Evolutionary conservation across 1,139 yeast genomes (phyloP).

Genomic region (Nadsonia starkeyi-henricii): DNA sequence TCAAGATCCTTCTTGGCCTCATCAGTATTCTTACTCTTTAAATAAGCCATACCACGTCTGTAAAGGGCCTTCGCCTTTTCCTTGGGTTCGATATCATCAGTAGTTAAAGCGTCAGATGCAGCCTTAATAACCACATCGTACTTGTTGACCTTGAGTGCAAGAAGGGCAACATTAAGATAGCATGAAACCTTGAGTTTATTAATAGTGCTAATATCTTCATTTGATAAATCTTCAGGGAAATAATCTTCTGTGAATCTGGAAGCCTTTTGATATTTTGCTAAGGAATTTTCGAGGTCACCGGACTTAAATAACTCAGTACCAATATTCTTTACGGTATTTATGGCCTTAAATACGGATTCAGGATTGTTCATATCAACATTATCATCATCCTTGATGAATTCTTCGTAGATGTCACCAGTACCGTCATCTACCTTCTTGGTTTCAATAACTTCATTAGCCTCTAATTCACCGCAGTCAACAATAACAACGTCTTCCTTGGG

Average conservation of each 20-base stretch:
- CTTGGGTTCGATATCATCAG: constrained; percentile 46
- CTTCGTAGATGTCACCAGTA: constrained; percentile 78
- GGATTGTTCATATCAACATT: constrained; percentile 46
- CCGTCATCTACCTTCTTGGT: constrained; percentile 41
- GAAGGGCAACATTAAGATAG: constrained; percentile 60
- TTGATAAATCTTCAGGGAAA: constrained; percentile 39
- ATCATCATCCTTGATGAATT: constrained; percentile 58
- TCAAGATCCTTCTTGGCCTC: constrained; percentile 54
- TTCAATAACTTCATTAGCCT: constrained; percentile 35
- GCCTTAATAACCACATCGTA: constrained; percentile 44
- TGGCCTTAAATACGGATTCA: constrained; percentile 53
- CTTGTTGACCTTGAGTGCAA: constrained; percentile 50
- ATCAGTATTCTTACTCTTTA: constrained; percentile 52
- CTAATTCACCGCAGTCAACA: constrained; percentile 66
- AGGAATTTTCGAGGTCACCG: constrained; percentile 42
- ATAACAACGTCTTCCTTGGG: constrained; percentile 57
- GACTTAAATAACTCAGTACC: constrained; percentile 66
- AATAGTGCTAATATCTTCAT: constrained; percentile 27
- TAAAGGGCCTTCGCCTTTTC: constrained; percentile 74
- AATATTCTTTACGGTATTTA: constrained; percentile 52
- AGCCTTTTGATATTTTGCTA: constrained; percentile 60
- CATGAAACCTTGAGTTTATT: constrained; percentile 47
- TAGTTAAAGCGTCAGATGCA: constrained; percentile 53
- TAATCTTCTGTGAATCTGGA: constrained; percentile 53
- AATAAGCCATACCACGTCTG: constrained; percentile 72